Base-by-base conservation (phyloP, 306 rosid species). In the Cucurbita argyrosperma region DNA sequence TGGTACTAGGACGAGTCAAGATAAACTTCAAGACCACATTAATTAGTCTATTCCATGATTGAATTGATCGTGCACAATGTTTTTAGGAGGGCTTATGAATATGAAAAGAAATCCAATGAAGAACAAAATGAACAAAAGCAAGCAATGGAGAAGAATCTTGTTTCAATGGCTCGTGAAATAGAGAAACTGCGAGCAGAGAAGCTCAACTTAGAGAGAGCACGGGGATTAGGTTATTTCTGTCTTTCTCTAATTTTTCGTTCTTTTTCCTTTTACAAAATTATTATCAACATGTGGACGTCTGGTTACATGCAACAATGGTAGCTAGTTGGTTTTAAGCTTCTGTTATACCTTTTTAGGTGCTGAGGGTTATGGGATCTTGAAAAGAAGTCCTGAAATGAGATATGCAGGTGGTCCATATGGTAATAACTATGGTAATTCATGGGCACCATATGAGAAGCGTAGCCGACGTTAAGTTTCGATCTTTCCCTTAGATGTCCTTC, bases 91-190 rank as follows among this genome's bases (percentile, higher is more conserved):
- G 84, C 80, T 66, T 77, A 62, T 77, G 87, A 83, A 58, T 82
- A 75, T 58, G 83, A 86, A 63, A 86, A 85, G 78, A 81, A 72
- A 69, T 83, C 78, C 37, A 83, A 79, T 40, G 80, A 79, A 76
- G 84, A 81, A 69, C 80, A 75, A 79, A 69, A 79, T 57, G 79
- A 77, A 74, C 81, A 77, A 64, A 83, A 76, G 72, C 87, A 75
- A 62, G 81, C 79, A 21, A 78, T 86, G 87, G 87, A 86, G 82
- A 79, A 72, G 47, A 83, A 81, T 61, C 83, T 83, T 8, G 52
- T 81, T 75, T 83, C 84, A 21, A 83, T 86, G 86, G 90, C 86
- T 73, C 82, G 81, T 61, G 87, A 83, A 79, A 69, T 83, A 55
- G 90, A 83, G 76, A 74, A 72, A 71, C 73, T 81, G 42, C 76